These are phyloP conservation scores for Lentinula guzmanii DNA, from an alignment of 768 basidiomycete genomes.

Conservation along the genomic window DNA sequence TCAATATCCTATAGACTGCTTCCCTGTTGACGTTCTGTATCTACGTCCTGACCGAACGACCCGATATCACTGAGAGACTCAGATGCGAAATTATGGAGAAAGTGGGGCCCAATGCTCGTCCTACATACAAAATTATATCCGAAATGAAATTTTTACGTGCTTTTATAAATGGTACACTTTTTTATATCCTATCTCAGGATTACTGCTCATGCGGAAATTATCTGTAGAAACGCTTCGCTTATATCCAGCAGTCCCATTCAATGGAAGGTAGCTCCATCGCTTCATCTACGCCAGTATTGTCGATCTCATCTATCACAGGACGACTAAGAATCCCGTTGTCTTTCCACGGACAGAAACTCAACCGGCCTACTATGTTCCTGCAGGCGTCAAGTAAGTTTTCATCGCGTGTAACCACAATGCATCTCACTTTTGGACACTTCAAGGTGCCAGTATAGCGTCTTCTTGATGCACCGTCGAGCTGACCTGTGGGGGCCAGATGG, in stretches of 20 bases:
- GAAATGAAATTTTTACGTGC: slow-evolving; percentile 56
- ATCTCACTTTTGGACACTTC: not conserved
- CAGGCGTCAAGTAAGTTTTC: slow-evolving; percentile 20
- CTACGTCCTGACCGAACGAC: slow-evolving; percentile 52
- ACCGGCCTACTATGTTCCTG: slow-evolving; percentile 21
- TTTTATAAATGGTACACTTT: slow-evolving; percentile 40
- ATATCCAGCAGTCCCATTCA: slow-evolving; percentile 41
- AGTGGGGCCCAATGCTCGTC: slow-evolving; percentile 36
- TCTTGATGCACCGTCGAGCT: slow-evolving; percentile 54
- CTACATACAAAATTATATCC: slow-evolving; percentile 50
- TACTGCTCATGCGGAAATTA: not conserved
- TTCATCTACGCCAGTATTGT: slow-evolving; percentile 7
- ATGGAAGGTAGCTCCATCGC: not conserved
- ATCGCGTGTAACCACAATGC: not conserved
- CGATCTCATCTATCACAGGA: slow-evolving; percentile 10
- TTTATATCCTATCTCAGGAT: not conserved
- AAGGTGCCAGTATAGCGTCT: slow-evolving; percentile 41
- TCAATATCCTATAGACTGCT: slow-evolving; percentile 30
- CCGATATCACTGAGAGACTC: slow-evolving; percentile 36
- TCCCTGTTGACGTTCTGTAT: slow-evolving; percentile 44
- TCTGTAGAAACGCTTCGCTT: slow-evolving; percentile 44
- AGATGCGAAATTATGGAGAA: slow-evolving; percentile 42
- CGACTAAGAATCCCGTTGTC: slow-evolving; percentile 12
- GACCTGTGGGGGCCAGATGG: slow-evolving; percentile 70
- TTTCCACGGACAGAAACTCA: slow-evolving; percentile 15